Conservation (phyloP, 148 eudicot species). For the Agrostemma githago region DNA sequence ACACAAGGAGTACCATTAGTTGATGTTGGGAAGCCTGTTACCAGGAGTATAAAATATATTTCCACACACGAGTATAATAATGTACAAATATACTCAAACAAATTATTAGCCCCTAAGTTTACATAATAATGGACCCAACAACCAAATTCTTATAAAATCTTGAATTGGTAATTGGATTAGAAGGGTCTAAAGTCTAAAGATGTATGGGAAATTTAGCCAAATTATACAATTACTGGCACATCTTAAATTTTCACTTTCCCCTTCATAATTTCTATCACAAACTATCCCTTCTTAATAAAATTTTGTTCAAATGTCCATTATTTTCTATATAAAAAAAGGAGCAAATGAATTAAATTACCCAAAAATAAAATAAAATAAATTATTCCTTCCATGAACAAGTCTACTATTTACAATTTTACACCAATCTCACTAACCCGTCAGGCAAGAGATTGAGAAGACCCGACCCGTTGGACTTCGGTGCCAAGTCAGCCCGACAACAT, state of each 20-base stretch:
- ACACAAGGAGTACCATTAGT: no score
- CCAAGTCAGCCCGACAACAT: slow-evolving; percentile 25
- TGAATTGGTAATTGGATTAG: neutral
- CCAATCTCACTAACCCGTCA: slow-evolving; percentile 23
- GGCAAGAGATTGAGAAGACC: slow-evolving; percentile 8
- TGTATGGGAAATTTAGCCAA: neutral
- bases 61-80: no score
- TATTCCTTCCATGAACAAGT: neutral
- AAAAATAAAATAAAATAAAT: neutral
- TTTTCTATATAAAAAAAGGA: neutral
- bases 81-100: neutral
- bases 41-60: no score
- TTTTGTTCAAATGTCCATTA: neutral
- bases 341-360: neutral
- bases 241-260: neutral
- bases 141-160: slow-evolving; percentile 11
- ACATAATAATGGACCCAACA: neutral
- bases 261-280: neutral
- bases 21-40: no score
- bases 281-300: slow-evolving; percentile 1
- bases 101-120: neutral
- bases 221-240: neutral
- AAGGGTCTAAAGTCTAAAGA: neutral
- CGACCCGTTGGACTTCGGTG: slow-evolving; percentile 9
- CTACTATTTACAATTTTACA: neutral